Conservation (phyloP, 257 asterid species). For the Coffea canephora region DNA sequence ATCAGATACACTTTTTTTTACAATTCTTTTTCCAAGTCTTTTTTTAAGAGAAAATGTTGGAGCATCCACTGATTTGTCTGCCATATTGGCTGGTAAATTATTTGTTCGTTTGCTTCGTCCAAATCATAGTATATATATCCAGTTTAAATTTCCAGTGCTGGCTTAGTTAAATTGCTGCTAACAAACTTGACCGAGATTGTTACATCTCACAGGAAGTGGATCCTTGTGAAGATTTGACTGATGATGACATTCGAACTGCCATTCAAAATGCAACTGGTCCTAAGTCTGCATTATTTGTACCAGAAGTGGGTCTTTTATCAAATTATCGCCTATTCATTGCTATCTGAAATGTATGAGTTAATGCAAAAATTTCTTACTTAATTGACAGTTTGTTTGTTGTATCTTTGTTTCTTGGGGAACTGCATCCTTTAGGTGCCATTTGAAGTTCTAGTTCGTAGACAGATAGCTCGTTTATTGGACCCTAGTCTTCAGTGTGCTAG, state of each 20-base stretch:
- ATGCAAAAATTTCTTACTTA: background rate
- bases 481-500: conserved; percentile 98
- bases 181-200: conserved; percentile 19
- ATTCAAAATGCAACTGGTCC: conserved; percentile 93
- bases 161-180: conserved; percentile 6
- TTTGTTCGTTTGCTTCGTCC: background rate
- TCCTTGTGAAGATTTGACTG: conserved; percentile 93
- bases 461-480: conserved; percentile 86
- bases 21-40: background rate
- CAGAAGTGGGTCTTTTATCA: conserved; percentile 59
- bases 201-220: conserved; percentile 71
- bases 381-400: background rate
- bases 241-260: conserved; percentile 90
- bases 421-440: conserved; percentile 69
- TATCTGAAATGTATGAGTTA: background rate
- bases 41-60: background rate
- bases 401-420: background rate
- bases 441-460: conserved; percentile 87
- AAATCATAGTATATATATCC: background rate
- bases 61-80: background rate
- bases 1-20: background rate
- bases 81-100: background rate
- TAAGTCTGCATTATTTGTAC: conserved; percentile 80
- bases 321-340: background rate
- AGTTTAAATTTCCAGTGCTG: background rate